These are phyloP conservation scores for Zymoseptoria passerinii DNA, from an alignment of 2,329 filamentous ascomycete genomes.

Conservation along the genomic window DNA sequence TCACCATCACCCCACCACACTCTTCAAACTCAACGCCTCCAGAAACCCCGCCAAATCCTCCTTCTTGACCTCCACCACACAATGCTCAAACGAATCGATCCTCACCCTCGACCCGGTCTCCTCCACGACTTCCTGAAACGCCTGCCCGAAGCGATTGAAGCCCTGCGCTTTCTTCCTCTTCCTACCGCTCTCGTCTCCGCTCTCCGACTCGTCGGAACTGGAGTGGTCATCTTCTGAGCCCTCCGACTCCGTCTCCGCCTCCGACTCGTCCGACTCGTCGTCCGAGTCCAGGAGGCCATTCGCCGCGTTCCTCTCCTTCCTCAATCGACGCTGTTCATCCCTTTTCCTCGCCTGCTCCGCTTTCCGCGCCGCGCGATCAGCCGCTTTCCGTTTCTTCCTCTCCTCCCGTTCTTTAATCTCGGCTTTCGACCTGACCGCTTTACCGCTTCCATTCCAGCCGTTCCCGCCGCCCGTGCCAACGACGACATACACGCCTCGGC, in stretches of 20 bases:
- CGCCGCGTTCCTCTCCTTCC: slow-evolving; percentile 55
- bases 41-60: slow-evolving; percentile 87
- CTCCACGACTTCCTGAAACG: slow-evolving; percentile 88
- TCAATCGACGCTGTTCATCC: slow-evolving; percentile 48
- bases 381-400: slow-evolving; percentile 52
- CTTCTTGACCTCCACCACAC: slow-evolving; percentile 94
- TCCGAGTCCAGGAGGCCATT: slow-evolving; percentile 40
- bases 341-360: slow-evolving; percentile 49
- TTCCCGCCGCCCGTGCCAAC: slow-evolving; percentile 87
- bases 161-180: slow-evolving; percentile 58
- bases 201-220: slow-evolving; percentile 20
- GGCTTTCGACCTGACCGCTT: slow-evolving; percentile 39
- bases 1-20: slow-evolving; percentile 58
- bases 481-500: slow-evolving; percentile 78
- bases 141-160: slow-evolving; percentile 83
- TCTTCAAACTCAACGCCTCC: slow-evolving; percentile 85
- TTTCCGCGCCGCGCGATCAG: slow-evolving; percentile 37
- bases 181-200: slow-evolving; percentile 48
- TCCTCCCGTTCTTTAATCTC: slow-evolving; percentile 51
- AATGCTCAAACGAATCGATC: slow-evolving; percentile 95
- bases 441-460: slow-evolving; percentile 51
- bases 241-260: slow-evolving; percentile 37
- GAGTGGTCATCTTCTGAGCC: slow-evolving; percentile 30
- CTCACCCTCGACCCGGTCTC: slow-evolving; percentile 84
- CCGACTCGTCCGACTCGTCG: slow-evolving; percentile 46